Evolutionary conservation across 306 rosid genomes (phyloP).

Genomic region (Castanea mollissima): DNA sequence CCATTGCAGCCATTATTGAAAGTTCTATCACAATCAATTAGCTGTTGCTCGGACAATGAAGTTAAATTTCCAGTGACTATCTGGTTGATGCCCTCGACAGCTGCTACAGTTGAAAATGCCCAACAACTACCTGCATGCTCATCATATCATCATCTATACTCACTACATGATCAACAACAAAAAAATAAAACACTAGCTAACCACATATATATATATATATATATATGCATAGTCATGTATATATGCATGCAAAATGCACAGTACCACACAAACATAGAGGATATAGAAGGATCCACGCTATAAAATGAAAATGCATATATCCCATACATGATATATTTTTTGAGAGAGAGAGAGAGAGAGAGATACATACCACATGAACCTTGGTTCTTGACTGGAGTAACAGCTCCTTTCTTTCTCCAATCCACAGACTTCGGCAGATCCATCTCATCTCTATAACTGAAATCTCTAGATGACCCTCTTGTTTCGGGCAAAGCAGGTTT

Average conservation of each 20-base stretch:
- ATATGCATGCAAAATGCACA: too few relatives aligned
- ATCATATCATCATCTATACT: background rate
- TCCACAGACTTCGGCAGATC: slow-evolving; percentile 65
- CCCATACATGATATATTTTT: too few relatives aligned
- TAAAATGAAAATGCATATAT: too few relatives aligned
- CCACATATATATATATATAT: too few relatives aligned
- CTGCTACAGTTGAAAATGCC: slow-evolving; percentile 70
- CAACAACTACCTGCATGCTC: slow-evolving; percentile 61
- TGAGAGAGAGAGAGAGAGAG: background rate
- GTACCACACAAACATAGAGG: too few relatives aligned
- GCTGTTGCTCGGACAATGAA: too few relatives aligned
- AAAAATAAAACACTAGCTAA: too few relatives aligned
- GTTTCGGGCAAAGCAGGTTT: slow-evolving; percentile 29
- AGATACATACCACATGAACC: slow-evolving; percentile 64
- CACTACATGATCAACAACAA: background rate
- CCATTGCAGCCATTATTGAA: too few relatives aligned
- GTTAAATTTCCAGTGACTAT: slow-evolving; percentile 24
- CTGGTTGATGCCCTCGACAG: slow-evolving; percentile 66
- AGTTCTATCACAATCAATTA: too few relatives aligned
- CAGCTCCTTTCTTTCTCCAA: slow-evolving; percentile 82
- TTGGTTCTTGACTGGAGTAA: slow-evolving; percentile 58
- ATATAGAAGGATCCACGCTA: too few relatives aligned
- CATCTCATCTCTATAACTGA: slow-evolving; percentile 40
- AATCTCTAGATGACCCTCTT: slow-evolving; percentile 37
- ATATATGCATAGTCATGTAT: too few relatives aligned